phyloP scores from a whole-genome alignment of 768 basidiomycete species.

The Kwoniella dejecticola region DNA sequence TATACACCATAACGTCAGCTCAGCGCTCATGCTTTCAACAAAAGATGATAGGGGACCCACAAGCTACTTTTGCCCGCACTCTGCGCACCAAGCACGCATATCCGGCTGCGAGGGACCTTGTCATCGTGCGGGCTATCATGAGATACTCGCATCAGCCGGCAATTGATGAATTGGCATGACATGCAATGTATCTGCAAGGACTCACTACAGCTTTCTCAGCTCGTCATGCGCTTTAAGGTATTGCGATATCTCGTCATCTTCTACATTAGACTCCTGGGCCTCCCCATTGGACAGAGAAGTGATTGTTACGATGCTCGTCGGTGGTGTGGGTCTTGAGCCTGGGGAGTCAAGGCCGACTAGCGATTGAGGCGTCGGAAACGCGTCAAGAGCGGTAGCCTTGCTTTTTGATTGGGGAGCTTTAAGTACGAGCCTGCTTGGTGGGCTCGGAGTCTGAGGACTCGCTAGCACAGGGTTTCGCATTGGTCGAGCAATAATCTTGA shows the following conservation, averaged over 20 bases:
- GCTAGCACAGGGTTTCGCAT: neutral
- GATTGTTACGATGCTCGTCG: too few species aligned
- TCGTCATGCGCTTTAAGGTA: slow-evolving; percentile 17
- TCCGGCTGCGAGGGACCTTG: slow-evolving; percentile 1
- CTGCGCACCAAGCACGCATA: slow-evolving; percentile 31
- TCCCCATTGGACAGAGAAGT: too few species aligned
- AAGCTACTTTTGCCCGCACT: slow-evolving; percentile 34
- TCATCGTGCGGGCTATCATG: slow-evolving; percentile 10
- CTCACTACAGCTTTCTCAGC: slow-evolving; percentile 18
- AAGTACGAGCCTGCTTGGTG: neutral
- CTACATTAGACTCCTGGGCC: neutral
- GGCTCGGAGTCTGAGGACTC: slow-evolving; percentile 17
- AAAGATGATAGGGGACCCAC: slow-evolving; percentile 15
- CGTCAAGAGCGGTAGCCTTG: neutral
- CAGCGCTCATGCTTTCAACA: neutral
- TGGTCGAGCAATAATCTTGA: neutral
- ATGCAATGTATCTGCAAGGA: neutral
- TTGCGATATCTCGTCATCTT: neutral
- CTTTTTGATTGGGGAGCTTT: too few species aligned
- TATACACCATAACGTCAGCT: neutral
- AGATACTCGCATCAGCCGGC: neutral
- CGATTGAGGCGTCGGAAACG: slow-evolving; percentile 1
- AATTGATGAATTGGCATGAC: neutral
- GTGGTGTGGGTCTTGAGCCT: too few species aligned
- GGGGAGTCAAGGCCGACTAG: neutral